Conservation (phyloP, 2,329 filamentous ascomycete species). For the Cladorrhinum sp. region DNA sequence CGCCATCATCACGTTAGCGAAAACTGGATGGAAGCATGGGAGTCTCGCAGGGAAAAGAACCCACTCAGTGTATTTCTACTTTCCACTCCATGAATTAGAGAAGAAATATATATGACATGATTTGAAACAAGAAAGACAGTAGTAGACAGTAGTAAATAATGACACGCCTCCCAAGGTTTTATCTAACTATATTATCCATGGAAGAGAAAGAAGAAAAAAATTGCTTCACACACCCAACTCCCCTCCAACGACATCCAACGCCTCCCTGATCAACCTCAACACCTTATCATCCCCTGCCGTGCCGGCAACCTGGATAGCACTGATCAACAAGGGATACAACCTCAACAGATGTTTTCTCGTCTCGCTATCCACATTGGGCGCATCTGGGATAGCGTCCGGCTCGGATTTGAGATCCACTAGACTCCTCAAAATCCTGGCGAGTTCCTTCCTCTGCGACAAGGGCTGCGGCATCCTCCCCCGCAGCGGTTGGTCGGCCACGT, state of each 20-base stretch:
- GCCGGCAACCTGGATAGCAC: slow-evolving; percentile 57
- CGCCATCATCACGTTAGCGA: too few relatives aligned
- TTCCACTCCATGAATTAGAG: neutral
- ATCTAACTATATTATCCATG: too few relatives aligned
- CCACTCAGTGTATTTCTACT: neutral
- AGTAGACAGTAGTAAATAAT: too few relatives aligned
- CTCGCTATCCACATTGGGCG: slow-evolving; percentile 51
- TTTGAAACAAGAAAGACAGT: slow-evolving; percentile 4
- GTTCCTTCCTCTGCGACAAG: slow-evolving; percentile 71
- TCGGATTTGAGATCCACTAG: slow-evolving; percentile 68
- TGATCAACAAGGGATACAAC: slow-evolving; percentile 74
- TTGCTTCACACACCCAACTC: slow-evolving; percentile 43
- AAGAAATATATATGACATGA: neutral
- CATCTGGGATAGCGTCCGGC: slow-evolving; percentile 62
- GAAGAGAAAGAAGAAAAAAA: too few relatives aligned
- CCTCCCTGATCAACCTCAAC: slow-evolving; percentile 53
- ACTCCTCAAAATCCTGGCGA: slow-evolving; percentile 66
- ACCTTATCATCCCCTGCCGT: slow-evolving; percentile 59
- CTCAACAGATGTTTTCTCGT: slow-evolving; percentile 72
- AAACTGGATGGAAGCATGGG: neutral
- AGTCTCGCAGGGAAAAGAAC: neutral
- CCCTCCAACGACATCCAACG: slow-evolving; percentile 59
- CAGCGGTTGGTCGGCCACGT: slow-evolving; percentile 87
- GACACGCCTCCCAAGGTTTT: slow-evolving; percentile 19
- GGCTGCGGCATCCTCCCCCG: slow-evolving; percentile 88